Evolutionary conservation across 2,329 filamentous ascomycete genomes (phyloP), one percentile per base, ranked within the genome.

Genomic region (Leptosphaerulina australis): DNA sequence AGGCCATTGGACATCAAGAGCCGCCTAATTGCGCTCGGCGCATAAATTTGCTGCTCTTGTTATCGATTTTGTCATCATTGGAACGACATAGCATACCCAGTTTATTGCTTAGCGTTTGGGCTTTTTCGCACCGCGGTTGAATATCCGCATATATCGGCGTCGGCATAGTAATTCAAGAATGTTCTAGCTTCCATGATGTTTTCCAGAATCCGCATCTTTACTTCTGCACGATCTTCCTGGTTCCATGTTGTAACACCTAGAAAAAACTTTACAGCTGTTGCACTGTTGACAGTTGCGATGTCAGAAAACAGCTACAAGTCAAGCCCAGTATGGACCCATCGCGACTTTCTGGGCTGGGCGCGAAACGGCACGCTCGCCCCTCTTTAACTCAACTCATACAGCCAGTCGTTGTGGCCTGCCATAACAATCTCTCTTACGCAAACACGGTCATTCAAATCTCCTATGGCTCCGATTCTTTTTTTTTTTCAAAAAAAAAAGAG

Each of bases 1-100:
- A 67, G 70, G 35, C 68, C 68, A 1, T 31, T 59, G 39, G 69
- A 73, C 53, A 56, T 74, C 8, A 69, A 63, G 56, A 62, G 58
- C 9, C 63, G 69, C 22, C 51, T 73, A n/a, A 49, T 54, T 37
- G 62, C 64, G 25, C 55, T 73, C 24, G 68, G 68, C 35, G 69
- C 41, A 6, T 51, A 36, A 30, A 12, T 14, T 28, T 2, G 12
- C 7, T 15, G 4, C 21, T 20, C 12, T 14, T 40, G 20, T 25
- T 26, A n/a, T 35, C 4, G 3, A n/a, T 41, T 11, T 20, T 15
- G n/a, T 31, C 22, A 14, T 33, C 28, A 4, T 35, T 43, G 20
- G 26, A 46, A 15, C 25, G 29, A 40, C 47, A 39, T 50, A 50
- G 39, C 49, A 21, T 7, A 31, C 21, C 5, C 26, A 29, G 31